Base-by-base conservation (phyloP, 208 protist species). In the Plasmodiophora brassicae region DNA sequence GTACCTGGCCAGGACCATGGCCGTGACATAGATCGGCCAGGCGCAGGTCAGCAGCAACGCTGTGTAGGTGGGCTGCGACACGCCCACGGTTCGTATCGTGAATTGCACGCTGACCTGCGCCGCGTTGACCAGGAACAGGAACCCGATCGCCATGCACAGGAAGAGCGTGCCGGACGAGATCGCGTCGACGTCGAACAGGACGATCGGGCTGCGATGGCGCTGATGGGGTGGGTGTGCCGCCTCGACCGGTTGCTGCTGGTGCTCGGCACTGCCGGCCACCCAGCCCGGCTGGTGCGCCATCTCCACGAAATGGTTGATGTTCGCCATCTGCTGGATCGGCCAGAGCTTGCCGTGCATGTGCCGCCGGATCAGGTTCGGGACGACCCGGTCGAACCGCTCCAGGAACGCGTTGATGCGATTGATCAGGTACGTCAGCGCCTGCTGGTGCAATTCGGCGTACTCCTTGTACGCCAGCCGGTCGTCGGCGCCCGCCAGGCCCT, bases 371-470 rank as follows among this genome's bases (percentile, higher is more conserved):
- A 78, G 5, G 41, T 78, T 32, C 14, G 65, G 65, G 41, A 78
- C 10, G 32, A 44, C 14, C 5, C 41, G 5, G n/a, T 32, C 5
- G n/a, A 36, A 78, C n/a, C 65, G 32, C 5, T 5, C 14, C 41
- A 78, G n/a, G 20, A 78, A 32, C 20, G 10, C 14, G 41, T 78
- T 78, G 5, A 38, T 32, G 14, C 65, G 65, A 5, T 78, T 38
- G n/a, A 78, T 78, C 65, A 78, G 65, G n/a, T 38, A 78, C 14
- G 10, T 32, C 32, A 78, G 65, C 65, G 65, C 65, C 65, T 78
- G 32, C n/a, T 38, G n/a, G 41, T 78, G 65, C 65, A 78, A 38
- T 38, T 78, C 65, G 65, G 65, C 65, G 65, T 78, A 78, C 41
- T 78, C 65, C n/a, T 78, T 78, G 65, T 38, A 78, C 14, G 65